Evolutionary conservation across 176 grass and related monocot genomes (phyloP).

Genomic region (Rhynchospora pubera): DNA sequence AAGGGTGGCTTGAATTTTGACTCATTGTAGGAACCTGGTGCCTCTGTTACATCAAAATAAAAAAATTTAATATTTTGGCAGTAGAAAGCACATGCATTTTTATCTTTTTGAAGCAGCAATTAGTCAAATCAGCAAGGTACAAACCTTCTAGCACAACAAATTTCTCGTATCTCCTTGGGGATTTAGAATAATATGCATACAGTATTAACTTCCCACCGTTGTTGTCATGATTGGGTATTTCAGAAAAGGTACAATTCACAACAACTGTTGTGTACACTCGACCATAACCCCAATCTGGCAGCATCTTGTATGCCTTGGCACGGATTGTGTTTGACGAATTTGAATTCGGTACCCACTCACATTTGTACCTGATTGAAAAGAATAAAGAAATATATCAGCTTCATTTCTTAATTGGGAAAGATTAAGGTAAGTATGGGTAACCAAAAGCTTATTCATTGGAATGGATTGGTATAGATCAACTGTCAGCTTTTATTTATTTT

Average conservation of each 20-base stretch:
- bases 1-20: conserved; percentile 46
- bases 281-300: conserved; percentile 99
- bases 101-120: background rate
- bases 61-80: background rate
- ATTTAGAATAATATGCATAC: conserved; percentile 60
- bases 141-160: conserved; percentile 49
- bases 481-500: background rate
- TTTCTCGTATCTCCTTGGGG: conserved; percentile 38
- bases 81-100: background rate
- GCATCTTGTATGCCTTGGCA: conserved; percentile 71
- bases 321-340: conserved; percentile 28
- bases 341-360: conserved; percentile 52
- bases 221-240: conserved; percentile 57
- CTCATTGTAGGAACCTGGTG: conserved; percentile 46
- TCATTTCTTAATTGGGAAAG: background rate
- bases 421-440: background rate
- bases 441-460: background rate
- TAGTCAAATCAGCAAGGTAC: background rate
- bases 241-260: conserved; percentile 89
- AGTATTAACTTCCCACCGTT: conserved; percentile 52
- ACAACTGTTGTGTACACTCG: conserved; percentile 86
- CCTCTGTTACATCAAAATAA: conserved; percentile 27
- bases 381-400: background rate
- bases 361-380: conserved; percentile 21
- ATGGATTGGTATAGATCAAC: background rate